Conservation (phyloP, 257 asterid species). For the Solanum pimpinellifolium region DNA sequence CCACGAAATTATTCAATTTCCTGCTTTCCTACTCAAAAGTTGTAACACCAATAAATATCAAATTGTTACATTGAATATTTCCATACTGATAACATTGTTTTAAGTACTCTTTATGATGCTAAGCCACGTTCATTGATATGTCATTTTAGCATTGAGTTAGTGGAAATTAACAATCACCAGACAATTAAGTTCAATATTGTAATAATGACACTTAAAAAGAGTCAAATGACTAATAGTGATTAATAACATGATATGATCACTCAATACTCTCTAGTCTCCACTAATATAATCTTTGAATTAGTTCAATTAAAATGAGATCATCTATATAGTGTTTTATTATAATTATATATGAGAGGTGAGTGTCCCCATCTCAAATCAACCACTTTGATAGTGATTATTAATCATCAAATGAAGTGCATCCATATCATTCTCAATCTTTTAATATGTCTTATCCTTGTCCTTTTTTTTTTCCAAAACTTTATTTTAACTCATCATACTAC, state of each 20-base stretch:
- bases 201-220: neutral
- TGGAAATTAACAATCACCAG: neutral
- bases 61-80: neutral
- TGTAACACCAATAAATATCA: neutral
- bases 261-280: neutral
- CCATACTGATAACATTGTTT: neutral
- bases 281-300: neutral
- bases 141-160: neutral
- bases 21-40: neutral
- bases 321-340: neutral
- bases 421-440: neutral
- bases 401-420: slow-evolving; percentile 8
- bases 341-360: neutral
- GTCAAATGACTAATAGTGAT: neutral
- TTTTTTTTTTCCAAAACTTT: neutral
- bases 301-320: neutral
- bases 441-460: neutral
- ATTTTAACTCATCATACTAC: neutral
- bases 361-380: neutral
- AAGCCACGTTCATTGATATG: neutral
- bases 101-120: neutral
- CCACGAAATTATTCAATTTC: neutral
- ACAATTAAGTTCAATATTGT: neutral
- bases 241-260: neutral
- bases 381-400: slow-evolving; percentile 4